Base-by-base conservation (phyloP, 78 protist species). In the Ministeria vibrans region DNA sequence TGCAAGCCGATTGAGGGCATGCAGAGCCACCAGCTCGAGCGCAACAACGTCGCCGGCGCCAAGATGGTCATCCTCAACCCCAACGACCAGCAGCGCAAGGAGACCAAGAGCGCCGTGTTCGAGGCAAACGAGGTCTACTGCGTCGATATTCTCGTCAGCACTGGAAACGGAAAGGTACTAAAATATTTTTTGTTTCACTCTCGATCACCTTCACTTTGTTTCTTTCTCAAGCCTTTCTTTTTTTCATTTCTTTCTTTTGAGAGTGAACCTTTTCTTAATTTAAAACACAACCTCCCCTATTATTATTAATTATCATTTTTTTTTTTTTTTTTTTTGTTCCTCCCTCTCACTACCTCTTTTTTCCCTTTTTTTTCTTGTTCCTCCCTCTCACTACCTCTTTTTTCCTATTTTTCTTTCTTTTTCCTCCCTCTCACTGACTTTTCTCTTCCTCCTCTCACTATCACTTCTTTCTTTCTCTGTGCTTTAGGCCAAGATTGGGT, bases 1-100 rank as follows among this genome's bases (percentile, higher is more conserved):
- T 91, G 89, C 70, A 83, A 69, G 34, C 73, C 95, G 43, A 91
- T 91, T 22, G 91, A 90, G 68, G 98, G 98, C 80, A 96, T 95
- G 59, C 86, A 94, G 34, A 90, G 96, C n/a, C 98, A 96, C 87
- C 87, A 88, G 62, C 44, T 94, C 68, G 77, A 90, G 85, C 81
- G 93, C 68, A 85, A 75, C 93, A 36, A 81, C 39, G 82, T 92
- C 53, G 98, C 93, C 81, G 96, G 97, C 61, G 78, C 77, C 75
- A 94, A 92, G 77, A 79, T 64, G 36, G 88, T 93, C 74, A 64
- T 87, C 70, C 75, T 62, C 83, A 87, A 87, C 80, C 39, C 78
- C 27, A 34, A 34, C 45, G 80, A 81, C 28, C 88, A 83, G 36
- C 90, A 86, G 77, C 77, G 55, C 55, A 42, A 59, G 73, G 64